A percentile compares a stretch with the other conserved stretches of the same genome.
Conservation (phyloP, 345 rosid genomes). For the Eucalyptus shirleyi region DNA sequence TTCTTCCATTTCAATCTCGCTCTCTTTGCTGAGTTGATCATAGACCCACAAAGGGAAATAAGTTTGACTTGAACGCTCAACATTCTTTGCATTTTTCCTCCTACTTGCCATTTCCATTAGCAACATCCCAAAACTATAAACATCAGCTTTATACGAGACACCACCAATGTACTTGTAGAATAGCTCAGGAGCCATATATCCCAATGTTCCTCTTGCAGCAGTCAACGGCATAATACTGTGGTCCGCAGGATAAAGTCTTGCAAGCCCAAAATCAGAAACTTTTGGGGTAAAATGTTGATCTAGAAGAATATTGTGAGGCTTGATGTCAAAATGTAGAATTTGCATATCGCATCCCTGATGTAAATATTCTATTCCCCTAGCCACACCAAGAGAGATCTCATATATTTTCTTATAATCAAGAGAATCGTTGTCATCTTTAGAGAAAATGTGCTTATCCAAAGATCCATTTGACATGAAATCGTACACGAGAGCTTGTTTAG, state of each 20-base stretch:
- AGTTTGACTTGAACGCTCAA: neutral
- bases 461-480: neutral
- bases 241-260: neutral
- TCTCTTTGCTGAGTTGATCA: neutral
- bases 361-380: neutral
- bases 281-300: neutral
- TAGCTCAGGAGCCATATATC: neutral
- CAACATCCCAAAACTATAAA: neutral
- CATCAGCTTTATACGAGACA: neutral
- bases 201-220: neutral
- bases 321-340: neutral
- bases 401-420: neutral
- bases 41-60: neutral
- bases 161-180: neutral
- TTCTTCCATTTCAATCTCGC: neutral
- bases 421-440: neutral
- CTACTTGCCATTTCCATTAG: neutral
- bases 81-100: neutral
- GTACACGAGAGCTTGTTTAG: neutral
- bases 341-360: neutral
- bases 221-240: neutral
- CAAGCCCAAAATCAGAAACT: neutral
- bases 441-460: neutral
- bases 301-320: neutral
- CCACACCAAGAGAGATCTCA: neutral